phyloP scores from a whole-genome alignment of 129 eudicot genomes.

The Deinandra increscens region DNA sequence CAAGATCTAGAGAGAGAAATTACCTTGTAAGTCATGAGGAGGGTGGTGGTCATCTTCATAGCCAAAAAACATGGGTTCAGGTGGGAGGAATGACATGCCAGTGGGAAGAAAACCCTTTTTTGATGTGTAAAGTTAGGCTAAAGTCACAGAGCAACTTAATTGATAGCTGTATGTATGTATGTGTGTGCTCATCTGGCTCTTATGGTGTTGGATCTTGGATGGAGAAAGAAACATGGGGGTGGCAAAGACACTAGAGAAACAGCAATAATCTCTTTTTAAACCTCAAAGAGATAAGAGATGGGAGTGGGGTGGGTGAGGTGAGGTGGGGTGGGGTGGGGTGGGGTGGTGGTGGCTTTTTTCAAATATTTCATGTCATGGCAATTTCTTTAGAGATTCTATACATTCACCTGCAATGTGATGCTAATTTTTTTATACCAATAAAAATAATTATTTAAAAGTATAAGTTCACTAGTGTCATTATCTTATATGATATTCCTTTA shows the following conservation, averaged over 20 bases:
- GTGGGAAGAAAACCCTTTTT: slow-evolving; percentile 29
- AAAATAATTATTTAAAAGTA: background rate
- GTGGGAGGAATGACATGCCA: slow-evolving; percentile 56
- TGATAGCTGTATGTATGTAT: slow-evolving; percentile 32
- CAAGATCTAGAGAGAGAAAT: slow-evolving; percentile 22
- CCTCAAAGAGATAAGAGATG: slow-evolving; percentile 40
- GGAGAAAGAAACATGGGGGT: slow-evolving; percentile 50
- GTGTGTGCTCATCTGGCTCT: slow-evolving; percentile 24
- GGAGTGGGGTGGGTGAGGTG: too few species aligned
- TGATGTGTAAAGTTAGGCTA: slow-evolving; percentile 33
- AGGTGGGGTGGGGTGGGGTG: slow-evolving; percentile 21
- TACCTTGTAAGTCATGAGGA: slow-evolving; percentile 76
- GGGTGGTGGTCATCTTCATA: slow-evolving; percentile 52
- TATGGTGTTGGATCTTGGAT: slow-evolving; percentile 46
- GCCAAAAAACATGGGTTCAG: slow-evolving; percentile 62
- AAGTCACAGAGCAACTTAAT: slow-evolving; percentile 30
- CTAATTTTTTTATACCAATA: slow-evolving; percentile 19
- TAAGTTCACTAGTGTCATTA: slow-evolving; percentile 38
- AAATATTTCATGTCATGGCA: slow-evolving; percentile 32
- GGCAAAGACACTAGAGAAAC: slow-evolving; percentile 57
- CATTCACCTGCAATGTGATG: slow-evolving; percentile 50
- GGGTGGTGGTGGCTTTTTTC: slow-evolving; percentile 18
- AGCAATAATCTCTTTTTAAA: slow-evolving; percentile 41
- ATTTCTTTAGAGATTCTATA: slow-evolving; percentile 36
- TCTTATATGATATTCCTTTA: slow-evolving; percentile 21